Evolutionary conservation across 345 rosid species (phyloP), one percentile per base, ranked within the genome.

Genomic region (Gossypium mustelinum): DNA sequence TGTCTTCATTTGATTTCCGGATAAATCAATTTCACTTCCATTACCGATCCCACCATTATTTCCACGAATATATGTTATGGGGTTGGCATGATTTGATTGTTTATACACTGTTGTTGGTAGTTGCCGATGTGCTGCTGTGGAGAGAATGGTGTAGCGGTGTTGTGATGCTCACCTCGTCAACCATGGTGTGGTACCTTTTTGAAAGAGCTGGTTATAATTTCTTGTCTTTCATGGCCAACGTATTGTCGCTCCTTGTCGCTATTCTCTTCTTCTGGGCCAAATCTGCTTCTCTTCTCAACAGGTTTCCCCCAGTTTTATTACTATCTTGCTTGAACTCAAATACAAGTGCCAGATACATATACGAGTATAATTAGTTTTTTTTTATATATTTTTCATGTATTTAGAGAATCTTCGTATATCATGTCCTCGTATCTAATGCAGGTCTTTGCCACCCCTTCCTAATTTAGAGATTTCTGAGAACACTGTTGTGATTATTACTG

Each of bases 261-360:
- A 86, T 90, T 77, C 91, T 95, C 85, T 95, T 93, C 86, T 74
- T 91, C 34, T 93, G 99, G 99, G 97, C 94, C 24, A 95, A 93
- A 85, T 95, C 99, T 79, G 99, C 99, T 80, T 81, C 88, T 11
- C 89, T 95, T 70, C 94, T 95, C 66, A 95, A 93, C 76, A 86
- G 99, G 99, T 95, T 79, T 27, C 62, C 2, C 5, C 12, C 13
- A 4, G 2, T 34, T 34, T 34, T 34, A 4, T 34, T 34, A 34
- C 7, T 34, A 5, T 34, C 41, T 34, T 34, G 41, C 41, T 34
- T 5, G 7, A 34, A 34, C 41, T 34, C 7, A 1, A 34, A 34
- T 34, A 34, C 41, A 34, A 34, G 41, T 6, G 41, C 7, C 41
- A 5, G 41, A 34, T 34, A 34, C 7, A 34, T 34, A 34, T 1